phyloP scores from a whole-genome alignment of 2,329 filamentous ascomycete species.

The Pseudofabraea citricarpa region DNA sequence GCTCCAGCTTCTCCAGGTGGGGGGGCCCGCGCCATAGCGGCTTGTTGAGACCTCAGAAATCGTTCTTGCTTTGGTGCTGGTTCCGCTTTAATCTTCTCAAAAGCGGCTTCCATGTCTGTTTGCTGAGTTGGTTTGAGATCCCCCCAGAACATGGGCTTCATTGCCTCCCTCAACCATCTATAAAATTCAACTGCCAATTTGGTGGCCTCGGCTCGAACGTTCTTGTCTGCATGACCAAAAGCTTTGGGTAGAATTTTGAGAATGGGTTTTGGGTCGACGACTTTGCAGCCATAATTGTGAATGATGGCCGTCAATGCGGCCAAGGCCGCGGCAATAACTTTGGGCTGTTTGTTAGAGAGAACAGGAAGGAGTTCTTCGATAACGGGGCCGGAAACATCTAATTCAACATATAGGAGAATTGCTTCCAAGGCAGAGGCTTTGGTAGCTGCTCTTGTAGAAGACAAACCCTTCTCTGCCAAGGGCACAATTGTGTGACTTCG shows the following conservation, averaged over 20 bases:
- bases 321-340: slow-evolving; percentile 74
- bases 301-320: slow-evolving; percentile 77
- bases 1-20: slow-evolving; percentile 50
- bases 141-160: slow-evolving; percentile 97
- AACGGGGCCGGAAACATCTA: slow-evolving; percentile 79
- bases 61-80: slow-evolving; percentile 84
- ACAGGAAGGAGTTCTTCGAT: slow-evolving; percentile 86
- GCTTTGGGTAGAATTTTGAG: slow-evolving; percentile 84
- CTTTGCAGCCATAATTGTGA: slow-evolving; percentile 92
- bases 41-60: slow-evolving; percentile 84
- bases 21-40: slow-evolving; percentile 67
- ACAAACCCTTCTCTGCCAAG: slow-evolving; percentile 86
- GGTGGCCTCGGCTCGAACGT: slow-evolving; percentile 90
- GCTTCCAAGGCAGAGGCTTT: slow-evolving; percentile 86
- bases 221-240: slow-evolving; percentile 97
- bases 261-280: slow-evolving; percentile 86
- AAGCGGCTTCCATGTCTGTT: slow-evolving; percentile 85
- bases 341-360: slow-evolving; percentile 84
- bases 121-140: slow-evolving; percentile 96
- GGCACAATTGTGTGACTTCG: slow-evolving; percentile 68
- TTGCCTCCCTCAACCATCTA: slow-evolving; percentile 92
- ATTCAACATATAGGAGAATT: slow-evolving; percentile 80
- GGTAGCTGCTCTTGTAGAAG: slow-evolving; percentile 80
- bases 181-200: slow-evolving; percentile 92
- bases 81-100: slow-evolving; percentile 89